Evolutionary conservation across 164 flowering plant genomes (phyloP).

Genomic region (Dillenia suffruticosa): DNA sequence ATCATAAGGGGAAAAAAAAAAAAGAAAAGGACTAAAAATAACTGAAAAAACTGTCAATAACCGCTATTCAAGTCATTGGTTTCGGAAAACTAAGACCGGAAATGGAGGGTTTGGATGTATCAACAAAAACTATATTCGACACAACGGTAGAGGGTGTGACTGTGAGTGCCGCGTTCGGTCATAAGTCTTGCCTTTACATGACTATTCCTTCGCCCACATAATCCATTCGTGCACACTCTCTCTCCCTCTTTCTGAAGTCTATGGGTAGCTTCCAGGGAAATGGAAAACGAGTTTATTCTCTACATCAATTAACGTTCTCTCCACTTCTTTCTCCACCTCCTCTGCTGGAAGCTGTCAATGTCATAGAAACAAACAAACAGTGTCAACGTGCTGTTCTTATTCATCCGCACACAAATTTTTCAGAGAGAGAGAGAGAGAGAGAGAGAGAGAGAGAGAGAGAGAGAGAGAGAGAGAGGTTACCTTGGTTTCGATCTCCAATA

Average conservation of each 20-base stretch:
- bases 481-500: constrained; percentile 24
- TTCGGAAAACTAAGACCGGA: no score
- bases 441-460: neutral
- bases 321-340: constrained; percentile 27
- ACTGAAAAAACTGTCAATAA: no score
- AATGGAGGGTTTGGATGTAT: no score
- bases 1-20: no score
- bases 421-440: neutral
- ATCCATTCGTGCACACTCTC: neutral
- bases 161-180: no score
- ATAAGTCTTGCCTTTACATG: neutral
- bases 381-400: neutral
- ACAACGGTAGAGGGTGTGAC: no score
- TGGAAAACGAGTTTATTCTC: constrained; percentile 18
- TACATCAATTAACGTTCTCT: constrained; percentile 22
- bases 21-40: no score
- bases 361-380: neutral
- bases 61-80: no score
- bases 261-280: neutral
- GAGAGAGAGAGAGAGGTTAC: constrained; percentile 7
- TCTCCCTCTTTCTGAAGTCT: neutral
- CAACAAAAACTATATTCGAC: no score
- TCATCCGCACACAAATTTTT: neutral
- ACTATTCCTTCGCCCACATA: neutral
- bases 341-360: constrained; percentile 17